Percentiles rank a stretch among this genome's conserved stretches.
phyloP scores from a whole-genome alignment of 305 asterid species.

The Fraxinus albicans region DNA sequence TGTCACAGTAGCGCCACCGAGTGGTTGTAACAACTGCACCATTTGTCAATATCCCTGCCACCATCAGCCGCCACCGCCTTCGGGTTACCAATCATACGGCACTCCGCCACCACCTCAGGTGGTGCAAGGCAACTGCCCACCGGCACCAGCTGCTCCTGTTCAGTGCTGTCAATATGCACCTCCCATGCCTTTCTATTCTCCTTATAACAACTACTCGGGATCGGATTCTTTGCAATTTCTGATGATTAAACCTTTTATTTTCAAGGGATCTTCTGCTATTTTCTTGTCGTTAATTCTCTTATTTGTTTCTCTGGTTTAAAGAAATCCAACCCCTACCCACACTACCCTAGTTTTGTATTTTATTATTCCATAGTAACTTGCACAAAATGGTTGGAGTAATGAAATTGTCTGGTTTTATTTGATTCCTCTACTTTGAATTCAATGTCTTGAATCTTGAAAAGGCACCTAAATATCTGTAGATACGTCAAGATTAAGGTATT shows the following conservation, averaged over 20 bases:
- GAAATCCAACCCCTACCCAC: not conserved
- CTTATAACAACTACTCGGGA: slow-evolving; percentile 36
- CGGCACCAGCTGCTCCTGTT: slow-evolving; percentile 38
- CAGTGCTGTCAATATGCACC: slow-evolving; percentile 32
- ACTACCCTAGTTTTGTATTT: not conserved
- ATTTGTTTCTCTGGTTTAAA: not conserved
- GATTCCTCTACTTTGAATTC: not conserved
- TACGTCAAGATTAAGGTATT: not conserved
- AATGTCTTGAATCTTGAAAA: not conserved
- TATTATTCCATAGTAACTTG: not conserved
- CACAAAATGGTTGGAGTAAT: not conserved
- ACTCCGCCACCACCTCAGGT: slow-evolving; percentile 30
- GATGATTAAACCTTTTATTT: not conserved
- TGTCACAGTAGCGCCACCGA: slow-evolving; percentile 17
- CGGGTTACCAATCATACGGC: not conserved
- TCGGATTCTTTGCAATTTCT: slow-evolving; percentile 8
- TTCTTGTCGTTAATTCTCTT: not conserved
- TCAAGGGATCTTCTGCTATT: not conserved
- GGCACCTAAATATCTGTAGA: not conserved
- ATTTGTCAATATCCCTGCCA: slow-evolving; percentile 38
- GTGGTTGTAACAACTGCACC: slow-evolving; percentile 37
- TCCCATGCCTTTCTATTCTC: slow-evolving; percentile 39
- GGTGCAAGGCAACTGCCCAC: slow-evolving; percentile 32
- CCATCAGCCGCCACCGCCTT: slow-evolving; percentile 31
- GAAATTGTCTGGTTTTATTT: not conserved